Percentiles rank a stretch among this genome's conserved stretches.
phyloP scores from a whole-genome alignment of 805 yeast species.

The Blastobotrys robertii region DNA sequence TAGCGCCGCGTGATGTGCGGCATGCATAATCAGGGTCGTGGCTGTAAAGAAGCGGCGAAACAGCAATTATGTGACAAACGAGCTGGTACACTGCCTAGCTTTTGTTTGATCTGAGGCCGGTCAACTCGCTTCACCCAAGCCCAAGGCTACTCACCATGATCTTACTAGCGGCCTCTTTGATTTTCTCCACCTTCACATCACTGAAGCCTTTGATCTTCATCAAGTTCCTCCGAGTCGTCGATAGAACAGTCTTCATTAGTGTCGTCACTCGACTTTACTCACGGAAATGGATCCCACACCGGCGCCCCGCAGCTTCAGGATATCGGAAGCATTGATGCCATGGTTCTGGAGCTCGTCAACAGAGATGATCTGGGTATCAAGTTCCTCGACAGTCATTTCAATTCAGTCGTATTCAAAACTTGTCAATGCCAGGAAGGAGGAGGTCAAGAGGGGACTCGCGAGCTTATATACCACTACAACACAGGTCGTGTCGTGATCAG shows the following conservation, averaged over 20 bases:
- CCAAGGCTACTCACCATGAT: slow-evolving; percentile 33
- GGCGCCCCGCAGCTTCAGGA: slow-evolving; percentile 53
- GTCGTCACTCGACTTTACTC: slow-evolving; percentile 23
- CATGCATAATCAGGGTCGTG: too few species aligned
- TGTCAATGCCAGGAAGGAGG: too few species aligned
- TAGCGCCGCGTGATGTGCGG: too few species aligned
- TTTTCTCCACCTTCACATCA: slow-evolving; percentile 69
- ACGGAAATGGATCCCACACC: slow-evolving; percentile 63
- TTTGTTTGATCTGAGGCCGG: slow-evolving; percentile 20
- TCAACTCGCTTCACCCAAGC: neutral
- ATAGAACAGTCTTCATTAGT: slow-evolving; percentile 34
- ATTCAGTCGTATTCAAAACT: too few species aligned
- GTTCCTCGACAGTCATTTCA: too few species aligned
- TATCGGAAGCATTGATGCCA: slow-evolving; percentile 66
- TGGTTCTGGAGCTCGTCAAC: slow-evolving; percentile 49
- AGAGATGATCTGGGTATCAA: too few species aligned
- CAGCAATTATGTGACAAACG: too few species aligned
- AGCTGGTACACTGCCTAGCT: too few species aligned
- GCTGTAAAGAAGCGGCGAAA: too few species aligned
- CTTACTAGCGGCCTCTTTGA: slow-evolving; percentile 64
- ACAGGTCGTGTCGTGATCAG: too few species aligned
- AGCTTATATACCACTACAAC: too few species aligned
- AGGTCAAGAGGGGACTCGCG: too few species aligned
- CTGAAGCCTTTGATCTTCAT: slow-evolving; percentile 61
- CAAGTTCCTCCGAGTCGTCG: slow-evolving; percentile 56